Evolutionary conservation across 1,139 yeast genomes (phyloP), one percentile per base, ranked within the genome.

Genomic region (Scheffersomyces illinoinensis): DNA sequence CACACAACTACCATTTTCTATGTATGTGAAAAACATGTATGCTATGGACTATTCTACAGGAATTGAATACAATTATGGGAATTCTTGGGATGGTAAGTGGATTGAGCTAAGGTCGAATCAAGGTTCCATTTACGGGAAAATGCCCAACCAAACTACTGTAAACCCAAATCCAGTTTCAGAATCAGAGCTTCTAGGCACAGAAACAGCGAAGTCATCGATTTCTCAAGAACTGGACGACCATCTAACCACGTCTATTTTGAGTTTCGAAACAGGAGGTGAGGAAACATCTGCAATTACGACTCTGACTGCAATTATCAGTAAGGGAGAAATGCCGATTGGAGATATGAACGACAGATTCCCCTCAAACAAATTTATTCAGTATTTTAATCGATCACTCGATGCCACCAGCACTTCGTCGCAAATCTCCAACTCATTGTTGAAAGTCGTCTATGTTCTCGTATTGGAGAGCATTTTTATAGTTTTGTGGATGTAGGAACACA

Each of bases 11-110:
- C 84, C 84, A 0, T 77, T 72, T 57, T 57, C 64, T 5, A 79
- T 79, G 83, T 57, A 58, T 24, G 70, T 76, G 1, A 68, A 64
- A 47, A 70, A 73, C 56, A 59, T 79, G 17, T 55, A 60, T 17
- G 77, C 76, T n/a, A 64, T 55, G 26, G 81, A 79, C 62, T 78
- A 73, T 63, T 69, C 76, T 48, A 68, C 73, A 18, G 83, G 81
- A 46, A 68, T 64, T 14, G 71, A 70, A 47, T 75, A 76, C 63
- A 69, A 74, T 26, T 79, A 83, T 60, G 79, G 78, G 1, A 63
- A 60, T 51, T 57, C 54, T 1, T 47, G 33, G 4, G 18, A 49
- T 6, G 60, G 60, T 2, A 43, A 26, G 43, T 62, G 65, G 65
- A 43, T 54, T 21, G 59, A 59, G 18, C 50, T 61, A 17, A 57